A percentile compares a stretch with the other conserved stretches of the same genome.
These are phyloP conservation scores for Clonostachys sp. DNA, from an alignment of 2,329 filamentous ascomycete species.

Conservation along the genomic window DNA sequence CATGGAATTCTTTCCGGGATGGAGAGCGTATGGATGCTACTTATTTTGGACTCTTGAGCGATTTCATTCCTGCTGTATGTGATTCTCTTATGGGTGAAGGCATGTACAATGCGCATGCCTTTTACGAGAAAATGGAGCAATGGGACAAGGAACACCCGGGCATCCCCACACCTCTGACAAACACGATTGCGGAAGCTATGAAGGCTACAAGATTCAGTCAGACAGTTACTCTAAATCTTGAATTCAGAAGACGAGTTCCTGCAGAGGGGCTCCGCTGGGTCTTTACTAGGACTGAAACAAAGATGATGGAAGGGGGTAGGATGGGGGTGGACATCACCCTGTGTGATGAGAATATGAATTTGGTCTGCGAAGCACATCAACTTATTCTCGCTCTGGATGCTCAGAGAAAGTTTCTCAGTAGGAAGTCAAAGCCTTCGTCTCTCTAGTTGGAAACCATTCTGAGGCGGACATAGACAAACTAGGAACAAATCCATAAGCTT, in stretches of 20 bases:
- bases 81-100: slow-evolving; percentile 16
- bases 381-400: slow-evolving; percentile 1
- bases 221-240: slow-evolving; percentile 12
- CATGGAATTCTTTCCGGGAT: slow-evolving; percentile 12
- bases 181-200: slow-evolving; percentile 9
- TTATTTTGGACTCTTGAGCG: slow-evolving; percentile 16
- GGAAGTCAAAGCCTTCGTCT: neutral
- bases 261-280: slow-evolving; percentile 10
- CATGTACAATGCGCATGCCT: slow-evolving; percentile 12
- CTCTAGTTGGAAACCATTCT: too few relatives aligned
- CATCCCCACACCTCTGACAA: neutral
- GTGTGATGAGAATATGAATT: slow-evolving; percentile 3
- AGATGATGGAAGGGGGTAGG: slow-evolving; percentile 12
- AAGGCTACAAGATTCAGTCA: slow-evolving; percentile 1
- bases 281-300: slow-evolving; percentile 10
- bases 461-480: too few relatives aligned
- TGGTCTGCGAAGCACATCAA: slow-evolving; percentile 1
- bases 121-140: slow-evolving; percentile 1
- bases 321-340: slow-evolving; percentile 12
- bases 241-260: slow-evolving; percentile 15
- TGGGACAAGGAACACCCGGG: slow-evolving; percentile 15
- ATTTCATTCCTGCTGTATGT: slow-evolving; percentile 16
- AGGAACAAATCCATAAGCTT: too few relatives aligned
- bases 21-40: slow-evolving; percentile 13
- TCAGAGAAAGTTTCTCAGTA: neutral